Percentiles rank a stretch among this genome's conserved stretches.
phyloP scores from a whole-genome alignment of 2,329 filamentous ascomycete genomes.

The Hortaea sp. region DNA sequence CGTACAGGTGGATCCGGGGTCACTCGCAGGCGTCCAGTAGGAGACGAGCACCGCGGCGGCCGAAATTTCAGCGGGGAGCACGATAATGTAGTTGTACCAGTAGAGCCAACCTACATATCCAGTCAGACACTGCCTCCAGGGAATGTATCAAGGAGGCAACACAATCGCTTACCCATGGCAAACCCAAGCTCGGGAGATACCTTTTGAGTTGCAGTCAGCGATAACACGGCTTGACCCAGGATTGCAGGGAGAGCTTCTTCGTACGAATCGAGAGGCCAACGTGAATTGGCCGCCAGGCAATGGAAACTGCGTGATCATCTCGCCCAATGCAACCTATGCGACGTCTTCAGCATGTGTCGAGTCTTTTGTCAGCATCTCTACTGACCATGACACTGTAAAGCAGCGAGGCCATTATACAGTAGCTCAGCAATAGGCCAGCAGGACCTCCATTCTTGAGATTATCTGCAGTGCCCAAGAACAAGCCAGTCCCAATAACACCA shows the following conservation, averaged over 20 bases:
- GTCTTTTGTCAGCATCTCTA: no score
- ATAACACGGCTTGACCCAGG: no score
- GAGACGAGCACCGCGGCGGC: slow-evolving; percentile 24
- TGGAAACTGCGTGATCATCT: slow-evolving; percentile 9
- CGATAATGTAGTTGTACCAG: slow-evolving; percentile 27
- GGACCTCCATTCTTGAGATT: slow-evolving; percentile 26
- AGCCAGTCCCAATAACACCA: slow-evolving; percentile 1
- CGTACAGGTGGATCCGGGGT: no score
- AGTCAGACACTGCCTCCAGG: no score
- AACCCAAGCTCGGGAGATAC: slow-evolving; percentile 17
- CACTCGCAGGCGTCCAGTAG: slow-evolving; percentile 19
- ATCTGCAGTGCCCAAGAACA: slow-evolving; percentile 22
- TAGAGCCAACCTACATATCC: slow-evolving; percentile 20
- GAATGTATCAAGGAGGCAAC: no score
- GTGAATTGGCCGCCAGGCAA: slow-evolving; percentile 27
- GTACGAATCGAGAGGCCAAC: slow-evolving; percentile 23
- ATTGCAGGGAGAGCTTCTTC: no score
- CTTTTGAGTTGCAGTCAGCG: no score
- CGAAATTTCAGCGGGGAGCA: slow-evolving; percentile 27
- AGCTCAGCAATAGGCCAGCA: slow-evolving; percentile 23
- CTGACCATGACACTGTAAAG: slow-evolving; percentile 15
- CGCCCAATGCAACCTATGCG: background rate
- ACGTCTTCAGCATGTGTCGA: no score
- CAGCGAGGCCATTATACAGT: slow-evolving; percentile 25
- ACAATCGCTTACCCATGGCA: slow-evolving; percentile 9